phyloP scores from a whole-genome alignment of 306 rosid species.

The Acmispon strigosus region DNA sequence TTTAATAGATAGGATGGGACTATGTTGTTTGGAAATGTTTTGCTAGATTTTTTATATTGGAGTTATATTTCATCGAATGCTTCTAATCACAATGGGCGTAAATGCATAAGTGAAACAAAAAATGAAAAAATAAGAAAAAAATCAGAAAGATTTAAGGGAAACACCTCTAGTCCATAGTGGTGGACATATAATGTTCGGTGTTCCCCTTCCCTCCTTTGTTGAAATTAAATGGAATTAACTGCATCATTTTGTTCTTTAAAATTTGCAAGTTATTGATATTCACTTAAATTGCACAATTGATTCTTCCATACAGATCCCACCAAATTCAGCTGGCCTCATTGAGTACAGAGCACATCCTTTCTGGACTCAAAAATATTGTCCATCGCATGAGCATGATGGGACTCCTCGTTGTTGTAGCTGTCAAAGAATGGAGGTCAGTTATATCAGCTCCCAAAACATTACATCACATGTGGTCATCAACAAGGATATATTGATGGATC shows the following conservation, averaged over 20 bases:
- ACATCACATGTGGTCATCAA: neutral
- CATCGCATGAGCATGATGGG: conserved; percentile 86
- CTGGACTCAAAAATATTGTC: conserved; percentile 91
- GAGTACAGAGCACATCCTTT: conserved; percentile 98
- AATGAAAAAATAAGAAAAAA: too few relatives aligned
- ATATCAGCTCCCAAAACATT: neutral
- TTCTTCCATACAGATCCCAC: conserved; percentile 63
- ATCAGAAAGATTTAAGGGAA: neutral
- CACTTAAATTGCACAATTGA: neutral
- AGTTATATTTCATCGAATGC: neutral
- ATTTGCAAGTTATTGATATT: neutral
- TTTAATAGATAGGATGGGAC: neutral
- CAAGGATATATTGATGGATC: neutral
- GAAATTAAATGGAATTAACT: neutral
- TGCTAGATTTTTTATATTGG: neutral
- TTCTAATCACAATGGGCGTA: neutral
- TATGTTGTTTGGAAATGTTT: neutral
- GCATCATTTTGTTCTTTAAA: neutral
- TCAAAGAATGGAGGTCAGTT: conserved; percentile 97
- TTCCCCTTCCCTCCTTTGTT: neutral
- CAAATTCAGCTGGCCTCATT: conserved; percentile 80
- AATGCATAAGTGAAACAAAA: too few relatives aligned
- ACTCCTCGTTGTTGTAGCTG: conserved; percentile 99
- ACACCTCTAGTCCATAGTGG: neutral
- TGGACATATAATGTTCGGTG: neutral